Conservation (phyloP, 148 eudicot species). For the Silene conica region DNA sequence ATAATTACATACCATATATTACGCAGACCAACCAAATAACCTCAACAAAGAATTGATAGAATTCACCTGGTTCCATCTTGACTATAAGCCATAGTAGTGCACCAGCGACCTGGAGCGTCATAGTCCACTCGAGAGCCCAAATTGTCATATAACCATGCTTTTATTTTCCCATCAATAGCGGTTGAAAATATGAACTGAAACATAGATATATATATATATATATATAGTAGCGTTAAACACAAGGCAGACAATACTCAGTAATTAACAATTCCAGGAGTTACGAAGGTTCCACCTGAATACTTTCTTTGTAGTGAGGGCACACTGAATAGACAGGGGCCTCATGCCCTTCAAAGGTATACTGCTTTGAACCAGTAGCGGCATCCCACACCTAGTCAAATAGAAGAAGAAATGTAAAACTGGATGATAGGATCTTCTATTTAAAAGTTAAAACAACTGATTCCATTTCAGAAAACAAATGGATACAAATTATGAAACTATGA, state of each 20-base stretch:
- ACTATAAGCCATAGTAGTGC: constrained; percentile 90
- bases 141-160: constrained; percentile 91
- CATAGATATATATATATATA: constrained; percentile 21
- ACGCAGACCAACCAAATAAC: not conserved
- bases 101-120: constrained; percentile 86
- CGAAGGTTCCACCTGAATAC: constrained; percentile 47
- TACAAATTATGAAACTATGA: not conserved
- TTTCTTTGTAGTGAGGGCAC: constrained; percentile 78
- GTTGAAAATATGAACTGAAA: constrained; percentile 81
- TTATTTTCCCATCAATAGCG: constrained; percentile 88
- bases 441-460: not conserved
- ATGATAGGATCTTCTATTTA: not conserved
- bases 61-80: constrained; percentile 81
- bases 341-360: constrained; percentile 78
- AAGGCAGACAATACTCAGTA: not conserved
- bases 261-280: not conserved
- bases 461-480: not conserved
- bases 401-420: not conserved
- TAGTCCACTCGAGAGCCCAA: constrained; percentile 79
- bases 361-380: constrained; percentile 64
- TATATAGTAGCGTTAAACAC: constrained; percentile 1
- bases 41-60: not conserved
- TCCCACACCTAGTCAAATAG: constrained; percentile 64
- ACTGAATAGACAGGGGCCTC: constrained; percentile 87
- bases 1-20: not conserved